A percentile compares a stretch with the other conserved stretches of the same genome.
These are phyloP conservation scores for Chalara sp. DNA, from an alignment of 2,329 filamentous ascomycete genomes.

Conservation along the genomic window DNA sequence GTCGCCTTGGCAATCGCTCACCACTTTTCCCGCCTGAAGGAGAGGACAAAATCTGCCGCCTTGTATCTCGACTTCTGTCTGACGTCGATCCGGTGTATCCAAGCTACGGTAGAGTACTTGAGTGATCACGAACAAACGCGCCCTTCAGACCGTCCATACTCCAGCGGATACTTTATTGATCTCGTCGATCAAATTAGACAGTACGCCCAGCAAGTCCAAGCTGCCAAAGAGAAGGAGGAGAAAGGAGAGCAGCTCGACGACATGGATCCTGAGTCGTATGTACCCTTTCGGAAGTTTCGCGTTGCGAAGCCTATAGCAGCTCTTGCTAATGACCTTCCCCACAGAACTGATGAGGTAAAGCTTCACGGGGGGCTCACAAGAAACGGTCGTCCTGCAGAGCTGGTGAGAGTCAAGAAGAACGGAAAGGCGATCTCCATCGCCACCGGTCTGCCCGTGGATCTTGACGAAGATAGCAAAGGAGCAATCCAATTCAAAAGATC, in stretches of 20 bases:
- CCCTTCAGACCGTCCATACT: conserved; percentile 83
- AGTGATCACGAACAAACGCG: conserved; percentile 81
- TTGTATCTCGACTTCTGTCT: conserved; percentile 84
- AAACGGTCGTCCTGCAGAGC: conserved; percentile 76
- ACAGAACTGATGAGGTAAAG: conserved; percentile 64
- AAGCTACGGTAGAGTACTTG: conserved; percentile 80
- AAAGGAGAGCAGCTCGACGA: conserved; percentile 46
- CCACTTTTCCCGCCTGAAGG: conserved; percentile 63
- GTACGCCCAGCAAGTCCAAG: conserved; percentile 79
- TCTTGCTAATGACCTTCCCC: conserved; percentile 6
- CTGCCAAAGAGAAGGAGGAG: conserved; percentile 60
- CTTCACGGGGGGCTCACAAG: conserved; percentile 75
- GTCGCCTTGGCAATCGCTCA: conserved; percentile 61
- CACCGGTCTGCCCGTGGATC: conserved; percentile 59
- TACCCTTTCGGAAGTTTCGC: conserved; percentile 13
- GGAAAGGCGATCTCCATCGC: conserved; percentile 74
- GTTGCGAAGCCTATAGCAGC: conserved; percentile 4
- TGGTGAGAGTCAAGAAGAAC: conserved; percentile 75
- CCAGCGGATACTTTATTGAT: conserved; percentile 94
- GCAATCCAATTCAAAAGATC: conserved; percentile 57
- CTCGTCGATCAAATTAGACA: conserved; percentile 87
- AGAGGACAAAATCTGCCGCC: conserved; percentile 63
- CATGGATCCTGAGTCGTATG: conserved; percentile 54
- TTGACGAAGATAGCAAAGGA: conserved; percentile 39
- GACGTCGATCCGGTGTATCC: conserved; percentile 82